Conservation (phyloP, 2,329 filamentous ascomycete species). For the Dactylellina drechsleri region DNA sequence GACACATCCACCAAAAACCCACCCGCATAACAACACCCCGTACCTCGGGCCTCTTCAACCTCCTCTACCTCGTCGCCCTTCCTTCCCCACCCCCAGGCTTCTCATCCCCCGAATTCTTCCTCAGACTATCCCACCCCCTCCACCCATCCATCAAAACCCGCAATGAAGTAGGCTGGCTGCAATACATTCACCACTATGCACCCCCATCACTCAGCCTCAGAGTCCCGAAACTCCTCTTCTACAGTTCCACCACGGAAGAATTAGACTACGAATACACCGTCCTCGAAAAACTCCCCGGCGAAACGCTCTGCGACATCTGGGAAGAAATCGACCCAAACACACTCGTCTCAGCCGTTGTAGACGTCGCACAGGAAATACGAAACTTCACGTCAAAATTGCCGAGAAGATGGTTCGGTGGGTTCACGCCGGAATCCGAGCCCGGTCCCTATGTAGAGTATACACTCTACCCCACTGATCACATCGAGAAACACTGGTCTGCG, state of each 20-base stretch:
- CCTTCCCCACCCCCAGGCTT: constrained; percentile 26
- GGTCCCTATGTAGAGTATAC: constrained; percentile 46
- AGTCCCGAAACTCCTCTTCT: constrained; percentile 36
- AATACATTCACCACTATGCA: constrained; percentile 29
- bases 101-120: constrained; percentile 40
- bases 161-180: constrained; percentile 43
- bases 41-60: constrained; percentile 34
- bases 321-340: constrained; percentile 31
- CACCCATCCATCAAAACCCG: constrained; percentile 44
- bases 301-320: constrained; percentile 45
- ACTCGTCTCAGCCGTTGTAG: constrained; percentile 35
- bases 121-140: constrained; percentile 29
- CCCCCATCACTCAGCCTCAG: neutral
- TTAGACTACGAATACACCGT: constrained; percentile 35
- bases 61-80: constrained; percentile 33
- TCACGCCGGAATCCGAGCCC: constrained; percentile 43
- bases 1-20: constrained; percentile 20
- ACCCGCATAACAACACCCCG: constrained; percentile 31
- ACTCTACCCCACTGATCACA: constrained; percentile 25
- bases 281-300: constrained; percentile 37
- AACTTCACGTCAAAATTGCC: constrained; percentile 30
- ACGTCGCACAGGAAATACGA: constrained; percentile 32
- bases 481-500: constrained; percentile 31
- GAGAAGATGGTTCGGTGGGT: constrained; percentile 30
- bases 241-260: constrained; percentile 31